Percentiles rank a stretch among this genome's conserved stretches.
Evolutionary conservation across 2,329 filamentous ascomycete species (phyloP).

Genomic region (Diplodia mutila): DNA sequence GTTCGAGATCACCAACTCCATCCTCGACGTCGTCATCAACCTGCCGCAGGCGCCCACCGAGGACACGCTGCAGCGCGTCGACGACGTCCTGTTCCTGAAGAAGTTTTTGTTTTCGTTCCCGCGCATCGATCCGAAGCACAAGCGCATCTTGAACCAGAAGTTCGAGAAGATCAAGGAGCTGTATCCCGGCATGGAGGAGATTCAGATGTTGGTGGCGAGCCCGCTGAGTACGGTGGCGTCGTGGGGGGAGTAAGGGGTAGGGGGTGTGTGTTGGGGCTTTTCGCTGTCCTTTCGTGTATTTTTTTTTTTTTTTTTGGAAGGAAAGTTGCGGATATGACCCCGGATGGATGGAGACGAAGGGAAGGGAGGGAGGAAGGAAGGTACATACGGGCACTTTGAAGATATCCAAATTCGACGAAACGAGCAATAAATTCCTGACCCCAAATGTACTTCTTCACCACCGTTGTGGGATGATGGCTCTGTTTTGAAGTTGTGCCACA

Average conservation of each 20-base stretch:
- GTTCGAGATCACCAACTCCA: constrained; percentile 64
- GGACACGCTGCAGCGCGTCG: constrained; percentile 53
- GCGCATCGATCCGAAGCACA: constrained; percentile 51
- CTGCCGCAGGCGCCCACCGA: constrained; percentile 52
- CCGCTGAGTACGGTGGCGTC: constrained; percentile 10
- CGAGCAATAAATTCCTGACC: too few relatives aligned
- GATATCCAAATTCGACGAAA: too few relatives aligned
- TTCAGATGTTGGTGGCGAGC: constrained; percentile 15
- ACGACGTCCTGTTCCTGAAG: constrained; percentile 59
- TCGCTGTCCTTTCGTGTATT: too few relatives aligned
- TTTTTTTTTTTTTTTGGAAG: too few relatives aligned
- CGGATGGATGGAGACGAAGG: too few relatives aligned
- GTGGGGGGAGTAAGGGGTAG: background rate
- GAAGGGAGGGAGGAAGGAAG: too few relatives aligned
- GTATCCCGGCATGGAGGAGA: constrained; percentile 38
- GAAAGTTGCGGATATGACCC: too few relatives aligned
- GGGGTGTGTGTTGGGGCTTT: too few relatives aligned
- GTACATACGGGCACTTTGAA: too few relatives aligned
- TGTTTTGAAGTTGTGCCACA: too few relatives aligned
- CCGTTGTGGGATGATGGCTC: too few relatives aligned
- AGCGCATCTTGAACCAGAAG: constrained; percentile 50
- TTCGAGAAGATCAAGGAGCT: constrained; percentile 42
- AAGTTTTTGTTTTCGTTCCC: constrained; percentile 56
- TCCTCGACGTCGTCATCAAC: constrained; percentile 61
- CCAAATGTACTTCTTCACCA: too few relatives aligned